A percentile compares a stretch with the other conserved stretches of the same genome.
Conservation (phyloP, 2,329 filamentous ascomycete species). For the Fusarium palustre region DNA sequence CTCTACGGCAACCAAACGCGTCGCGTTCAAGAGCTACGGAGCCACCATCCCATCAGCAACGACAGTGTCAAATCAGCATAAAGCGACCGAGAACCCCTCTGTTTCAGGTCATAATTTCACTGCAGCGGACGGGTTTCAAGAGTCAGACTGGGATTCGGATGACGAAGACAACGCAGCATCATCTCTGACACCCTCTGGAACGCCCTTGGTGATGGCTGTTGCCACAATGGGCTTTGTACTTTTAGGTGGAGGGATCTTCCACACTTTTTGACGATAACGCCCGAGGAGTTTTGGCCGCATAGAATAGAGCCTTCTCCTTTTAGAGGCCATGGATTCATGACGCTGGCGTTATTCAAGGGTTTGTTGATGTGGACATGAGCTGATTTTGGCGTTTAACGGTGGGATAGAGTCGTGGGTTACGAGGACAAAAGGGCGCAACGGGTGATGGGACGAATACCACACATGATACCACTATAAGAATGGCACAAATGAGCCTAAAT, state of each 20-base stretch:
- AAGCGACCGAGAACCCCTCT: slow-evolving; percentile 40
- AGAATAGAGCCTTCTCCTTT: slow-evolving; percentile 14
- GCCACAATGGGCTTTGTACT: slow-evolving; percentile 43
- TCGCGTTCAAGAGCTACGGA: slow-evolving; percentile 62
- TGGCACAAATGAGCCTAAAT: slow-evolving; percentile 5
- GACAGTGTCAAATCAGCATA: slow-evolving; percentile 55
- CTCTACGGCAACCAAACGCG: slow-evolving; percentile 61
- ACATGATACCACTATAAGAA: slow-evolving; percentile 38
- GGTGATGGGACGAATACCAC: slow-evolving; percentile 19
- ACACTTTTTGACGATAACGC: slow-evolving; percentile 16
- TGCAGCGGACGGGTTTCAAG: slow-evolving; percentile 52
- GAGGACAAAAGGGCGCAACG: slow-evolving; percentile 36
- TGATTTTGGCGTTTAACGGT: slow-evolving; percentile 38
- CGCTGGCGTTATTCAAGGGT: slow-evolving; percentile 35
- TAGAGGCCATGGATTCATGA: slow-evolving; percentile 21
- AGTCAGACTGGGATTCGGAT: slow-evolving; percentile 9
- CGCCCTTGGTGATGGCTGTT: slow-evolving; percentile 31
- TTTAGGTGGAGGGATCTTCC: slow-evolving; percentile 37
- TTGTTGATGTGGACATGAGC: slow-evolving; percentile 29
- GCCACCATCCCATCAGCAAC: slow-evolving; percentile 65
- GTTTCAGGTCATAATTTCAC: slow-evolving; percentile 39
- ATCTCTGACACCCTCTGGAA: slow-evolving; percentile 20
- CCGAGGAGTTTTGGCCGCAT: slow-evolving; percentile 10
- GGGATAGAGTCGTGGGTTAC: slow-evolving; percentile 28
- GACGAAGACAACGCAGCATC: slow-evolving; percentile 35